Base-by-base conservation (phyloP, 179 eudicot species). In the Pouteria campechiana region DNA sequence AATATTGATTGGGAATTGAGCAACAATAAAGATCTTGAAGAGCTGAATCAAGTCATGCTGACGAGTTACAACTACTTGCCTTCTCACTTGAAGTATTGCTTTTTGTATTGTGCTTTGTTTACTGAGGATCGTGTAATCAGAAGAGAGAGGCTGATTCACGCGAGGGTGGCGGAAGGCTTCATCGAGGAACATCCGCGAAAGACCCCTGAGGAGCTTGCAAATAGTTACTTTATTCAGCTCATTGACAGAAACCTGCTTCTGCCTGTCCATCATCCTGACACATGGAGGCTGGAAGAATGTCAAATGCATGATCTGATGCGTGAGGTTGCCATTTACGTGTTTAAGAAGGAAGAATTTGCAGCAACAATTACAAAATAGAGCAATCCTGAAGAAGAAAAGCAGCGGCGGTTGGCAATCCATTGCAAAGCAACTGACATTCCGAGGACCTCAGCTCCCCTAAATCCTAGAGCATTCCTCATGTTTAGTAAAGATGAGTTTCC, bases 111-210 rank as follows among this genome's bases (percentile, higher is more conserved):
- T 25, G 32, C 24, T 4, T 13, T 42, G 3, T 42, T 42, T 8
- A 30, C 46, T 23, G 12, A 11, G 4, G 32, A 42, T 13, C 17
- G 20, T 42, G 46, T 23, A 42, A 42, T 42, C 32, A 12, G 32
- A 6, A 23, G 31, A 13, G 27, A 42, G 46, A 42, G 17, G 46
- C 31, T 42, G 30, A 42, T 42, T 42, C 46, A 32, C 32, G 16
- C 17, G 15, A 23, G 31, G 46, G 46, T 42, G 17, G 46, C 46
- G 15, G 46, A 42, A 20, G 46, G 46, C 3, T 42, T 42, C 16
- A 42, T 42, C 12, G 32, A 17, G 27, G 27, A 12, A 12, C 46
- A 42, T 18, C 3, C 7, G 8, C 30, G 24, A 7, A 32, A 32
- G 11, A 42, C 27, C 32, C 24, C 32, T 3, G 46, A 25, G 27